Evolutionary conservation across 148 eudicot genomes (phyloP), one percentile per base, ranked within the genome.

Genomic region (Rhododendron ovatum): DNA sequence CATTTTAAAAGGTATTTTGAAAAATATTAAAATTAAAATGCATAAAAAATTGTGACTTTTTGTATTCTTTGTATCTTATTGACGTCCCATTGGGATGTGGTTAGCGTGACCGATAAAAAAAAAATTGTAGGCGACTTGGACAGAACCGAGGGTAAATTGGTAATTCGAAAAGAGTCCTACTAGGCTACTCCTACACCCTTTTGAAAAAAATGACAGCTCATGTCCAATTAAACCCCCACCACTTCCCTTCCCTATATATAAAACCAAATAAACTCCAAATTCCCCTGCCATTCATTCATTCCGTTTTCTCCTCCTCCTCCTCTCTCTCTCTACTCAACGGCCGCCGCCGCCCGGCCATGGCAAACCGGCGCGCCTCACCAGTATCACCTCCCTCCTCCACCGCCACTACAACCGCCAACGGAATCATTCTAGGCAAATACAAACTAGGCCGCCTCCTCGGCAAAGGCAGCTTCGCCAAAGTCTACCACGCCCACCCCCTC

Each of bases 401-500:
- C 80, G 39, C 85, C 63, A 43, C 82, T 77, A 41, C 82, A 53
- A 0, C 78, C 47, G 7, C 48, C 78, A 43, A 45, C 10, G 47
- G 79, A 30, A 74, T 87, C 55, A 81, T 95, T 47, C 88, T 93
- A 2, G 91, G 89, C 4, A 89, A 89, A 17, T 95, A 90, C 84
- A 86, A 82, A 67, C 86, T 91, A 0, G 92, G 93, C 51, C 89
- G 88, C 1, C 81, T 92, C 0, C 86, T 95, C 1, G 98, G 98
- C 76, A 90, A 91, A 2, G 98, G 96, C n/a, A 93, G 91, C 85
- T 95, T 95, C 86, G 96, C 98, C 2, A 95, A 95, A 71, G 98
- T 95, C 13, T 95, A 92, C 89, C 91, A 88, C 43, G 95, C 89
- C n/a, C 90, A 89, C 0, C 67, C 82, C 2, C 18, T 92, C 0